phyloP scores from a whole-genome alignment of 2,329 filamentous ascomycete species.

The Westerdykella sp. region DNA sequence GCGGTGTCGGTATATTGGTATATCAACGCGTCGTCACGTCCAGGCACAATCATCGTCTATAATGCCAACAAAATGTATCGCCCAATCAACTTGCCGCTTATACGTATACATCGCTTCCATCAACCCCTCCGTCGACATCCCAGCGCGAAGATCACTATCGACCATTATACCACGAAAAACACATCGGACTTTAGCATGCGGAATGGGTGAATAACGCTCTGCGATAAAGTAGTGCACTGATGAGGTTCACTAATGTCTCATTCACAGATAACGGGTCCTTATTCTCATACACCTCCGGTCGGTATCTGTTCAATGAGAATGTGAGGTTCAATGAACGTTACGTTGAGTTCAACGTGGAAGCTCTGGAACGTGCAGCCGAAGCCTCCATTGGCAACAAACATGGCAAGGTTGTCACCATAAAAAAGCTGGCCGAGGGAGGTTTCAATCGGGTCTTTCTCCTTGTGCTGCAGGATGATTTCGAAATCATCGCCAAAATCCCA shows the following conservation, averaged over 20 bases:
- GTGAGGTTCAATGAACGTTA: constrained; percentile 9
- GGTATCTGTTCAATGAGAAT: constrained; percentile 10
- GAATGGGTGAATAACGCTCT: constrained; percentile 5
- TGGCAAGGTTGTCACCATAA: constrained; percentile 7
- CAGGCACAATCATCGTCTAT: neutral
- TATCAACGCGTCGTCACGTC: no score
- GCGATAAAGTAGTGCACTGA: neutral
- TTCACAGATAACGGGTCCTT: constrained; percentile 3
- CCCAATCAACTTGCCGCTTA: constrained; percentile 3
- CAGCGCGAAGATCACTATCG: constrained; percentile 6
- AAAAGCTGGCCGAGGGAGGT: constrained; percentile 12
- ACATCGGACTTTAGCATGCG: constrained; percentile 4
- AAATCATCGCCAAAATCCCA: constrained; percentile 12
- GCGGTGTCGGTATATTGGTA: no score
- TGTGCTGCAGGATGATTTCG: constrained; percentile 10
- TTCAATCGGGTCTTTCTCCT: constrained; percentile 12
- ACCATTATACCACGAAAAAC: constrained; percentile 3
- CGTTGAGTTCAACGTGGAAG: constrained; percentile 9
- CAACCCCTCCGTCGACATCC: neutral
- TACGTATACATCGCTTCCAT: constrained; percentile 1
- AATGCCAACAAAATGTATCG: constrained; percentile 6
- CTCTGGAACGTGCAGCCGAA: constrained; percentile 8
- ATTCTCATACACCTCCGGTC: constrained; percentile 10
- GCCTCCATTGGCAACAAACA: constrained; percentile 7
- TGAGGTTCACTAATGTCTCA: constrained; percentile 4